These are phyloP conservation scores for Paratinospora sagittata DNA, from an alignment of 164 flowering plant genomes.

Conservation along the genomic window DNA sequence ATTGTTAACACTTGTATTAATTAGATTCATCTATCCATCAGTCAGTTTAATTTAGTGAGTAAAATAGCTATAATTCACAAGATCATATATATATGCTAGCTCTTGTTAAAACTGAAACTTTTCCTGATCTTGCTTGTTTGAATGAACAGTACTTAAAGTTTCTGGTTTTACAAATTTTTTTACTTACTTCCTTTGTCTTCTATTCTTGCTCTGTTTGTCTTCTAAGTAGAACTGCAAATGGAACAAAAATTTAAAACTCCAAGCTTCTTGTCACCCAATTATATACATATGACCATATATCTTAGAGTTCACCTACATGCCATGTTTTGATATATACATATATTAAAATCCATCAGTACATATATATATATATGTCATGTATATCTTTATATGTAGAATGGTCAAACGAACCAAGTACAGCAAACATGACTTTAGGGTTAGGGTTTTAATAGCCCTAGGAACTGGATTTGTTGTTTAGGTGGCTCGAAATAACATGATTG, in stretches of 20 bases:
- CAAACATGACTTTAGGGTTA: constrained; percentile 2
- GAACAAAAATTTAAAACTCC: too few species aligned
- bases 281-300: too few species aligned
- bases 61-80: background rate
- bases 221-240: too few species aligned
- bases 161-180: background rate
- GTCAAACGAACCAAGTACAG: background rate
- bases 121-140: background rate
- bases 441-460: constrained; percentile 19
- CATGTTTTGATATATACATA: background rate
- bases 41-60: background rate
- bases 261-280: too few species aligned
- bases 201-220: background rate
- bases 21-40: background rate
- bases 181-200: background rate
- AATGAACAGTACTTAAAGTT: background rate
- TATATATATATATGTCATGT: background rate
- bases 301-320: background rate
- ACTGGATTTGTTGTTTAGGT: constrained; percentile 1
- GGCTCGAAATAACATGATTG: constrained; percentile 15
- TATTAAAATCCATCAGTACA: background rate
- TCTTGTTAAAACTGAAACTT: background rate
- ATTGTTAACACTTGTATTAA: background rate
- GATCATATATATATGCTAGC: too few species aligned
- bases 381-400: constrained; percentile 1